Percentiles rank a stretch among this genome's conserved stretches.
phyloP scores from a whole-genome alignment of 2,329 filamentous ascomycete genomes.

The Fusarium sp. region DNA sequence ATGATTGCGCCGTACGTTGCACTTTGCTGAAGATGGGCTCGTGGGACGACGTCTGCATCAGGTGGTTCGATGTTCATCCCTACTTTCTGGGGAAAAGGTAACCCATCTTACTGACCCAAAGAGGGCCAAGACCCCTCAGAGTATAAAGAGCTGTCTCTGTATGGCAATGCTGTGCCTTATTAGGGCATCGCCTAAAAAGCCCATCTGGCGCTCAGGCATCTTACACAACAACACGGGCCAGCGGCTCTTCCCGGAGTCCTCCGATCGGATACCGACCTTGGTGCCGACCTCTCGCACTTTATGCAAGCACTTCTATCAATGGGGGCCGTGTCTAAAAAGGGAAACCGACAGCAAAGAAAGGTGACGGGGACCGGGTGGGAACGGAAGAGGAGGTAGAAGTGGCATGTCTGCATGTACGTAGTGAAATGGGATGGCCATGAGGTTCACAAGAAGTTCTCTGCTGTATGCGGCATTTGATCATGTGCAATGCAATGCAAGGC shows the following conservation, averaged over 20 bases:
- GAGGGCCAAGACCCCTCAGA: slow-evolving; percentile 27
- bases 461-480: slow-evolving; percentile 34
- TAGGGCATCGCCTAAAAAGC: slow-evolving; percentile 19
- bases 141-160: slow-evolving; percentile 38
- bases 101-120: slow-evolving; percentile 24
- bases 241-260: slow-evolving; percentile 44
- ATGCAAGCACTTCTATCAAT: slow-evolving; percentile 40
- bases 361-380: slow-evolving; percentile 24
- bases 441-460: neutral
- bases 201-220: slow-evolving; percentile 8
- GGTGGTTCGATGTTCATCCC: slow-evolving; percentile 49
- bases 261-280: slow-evolving; percentile 25
- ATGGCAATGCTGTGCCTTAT: slow-evolving; percentile 30
- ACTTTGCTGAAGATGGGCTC: slow-evolving; percentile 28
- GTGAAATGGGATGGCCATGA: neutral
- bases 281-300: slow-evolving; percentile 24
- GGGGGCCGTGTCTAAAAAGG: slow-evolving; percentile 9
- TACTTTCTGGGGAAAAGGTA: slow-evolving; percentile 41
- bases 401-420: no score
- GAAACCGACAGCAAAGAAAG: slow-evolving; percentile 8
- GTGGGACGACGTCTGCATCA: slow-evolving; percentile 45
- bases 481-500: slow-evolving; percentile 16
- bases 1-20: slow-evolving; percentile 38
- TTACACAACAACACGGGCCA: slow-evolving; percentile 44
- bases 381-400: slow-evolving; percentile 26